Conservation (phyloP, 768 basidiomycete genomes). For the Boletus fagicola region DNA sequence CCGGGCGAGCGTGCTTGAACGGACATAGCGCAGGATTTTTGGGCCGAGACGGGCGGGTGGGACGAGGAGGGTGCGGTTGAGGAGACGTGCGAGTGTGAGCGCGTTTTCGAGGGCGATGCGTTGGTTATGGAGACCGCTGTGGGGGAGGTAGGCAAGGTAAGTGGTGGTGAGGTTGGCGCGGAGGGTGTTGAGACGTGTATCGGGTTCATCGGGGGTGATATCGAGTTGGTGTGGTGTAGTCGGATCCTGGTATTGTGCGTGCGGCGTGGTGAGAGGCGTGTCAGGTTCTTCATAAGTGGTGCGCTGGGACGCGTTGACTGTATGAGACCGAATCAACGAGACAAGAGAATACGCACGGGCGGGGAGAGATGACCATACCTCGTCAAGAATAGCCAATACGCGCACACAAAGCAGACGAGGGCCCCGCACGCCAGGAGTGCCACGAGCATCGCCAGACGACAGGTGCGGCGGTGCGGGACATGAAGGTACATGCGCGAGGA, state of each 20-base stretch:
- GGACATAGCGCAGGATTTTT: constrained; percentile 57
- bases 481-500: constrained; percentile 4
- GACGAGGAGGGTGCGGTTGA: constrained; percentile 43
- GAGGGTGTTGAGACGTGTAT: constrained; percentile 5
- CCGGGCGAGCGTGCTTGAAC: constrained; percentile 46
- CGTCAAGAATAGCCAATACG: constrained; percentile 63
- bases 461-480: constrained; percentile 29
- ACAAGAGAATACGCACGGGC: constrained; percentile 15
- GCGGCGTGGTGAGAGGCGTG: not conserved
- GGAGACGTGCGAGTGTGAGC: constrained; percentile 60
- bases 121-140: constrained; percentile 85
- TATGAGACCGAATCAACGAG: constrained; percentile 18
- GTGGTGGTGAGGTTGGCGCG: constrained; percentile 31
- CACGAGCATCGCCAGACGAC: constrained; percentile 43
- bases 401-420: constrained; percentile 53
- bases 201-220: constrained; percentile 24
- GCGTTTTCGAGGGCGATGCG: constrained; percentile 86
- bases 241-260: not conserved
- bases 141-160: constrained; percentile 75
- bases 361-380: constrained; percentile 47
- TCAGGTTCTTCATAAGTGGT: constrained; percentile 2
- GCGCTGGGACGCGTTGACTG: constrained; percentile 23
- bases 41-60: constrained; percentile 69
- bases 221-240: constrained; percentile 1
- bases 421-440: constrained; percentile 47